phyloP scores from a whole-genome alignment of 2,329 filamentous ascomycete species.

The Fusarium multiceps region DNA sequence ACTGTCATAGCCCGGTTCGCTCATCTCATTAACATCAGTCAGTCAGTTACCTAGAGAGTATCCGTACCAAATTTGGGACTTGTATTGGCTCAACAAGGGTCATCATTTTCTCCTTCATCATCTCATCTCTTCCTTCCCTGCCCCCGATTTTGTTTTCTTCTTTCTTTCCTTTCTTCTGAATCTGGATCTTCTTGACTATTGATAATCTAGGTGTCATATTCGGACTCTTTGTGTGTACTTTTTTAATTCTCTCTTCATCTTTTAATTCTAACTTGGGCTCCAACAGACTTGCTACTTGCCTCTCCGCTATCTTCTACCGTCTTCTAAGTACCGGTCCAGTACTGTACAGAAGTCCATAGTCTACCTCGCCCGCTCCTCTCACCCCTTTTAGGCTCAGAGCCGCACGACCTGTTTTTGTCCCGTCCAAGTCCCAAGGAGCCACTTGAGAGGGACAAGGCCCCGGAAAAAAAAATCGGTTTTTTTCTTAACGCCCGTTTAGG shows the following conservation, averaged over 20 bases:
- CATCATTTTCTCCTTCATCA: slow-evolving; percentile 36
- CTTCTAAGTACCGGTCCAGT: slow-evolving; percentile 3
- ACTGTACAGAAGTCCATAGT: not conserved
- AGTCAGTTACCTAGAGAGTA: slow-evolving; percentile 1
- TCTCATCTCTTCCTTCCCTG: slow-evolving; percentile 27
- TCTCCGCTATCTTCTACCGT: not conserved
- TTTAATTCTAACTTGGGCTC: slow-evolving; percentile 12
- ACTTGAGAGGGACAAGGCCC: slow-evolving; percentile 39
- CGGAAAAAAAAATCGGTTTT: slow-evolving; percentile 44
- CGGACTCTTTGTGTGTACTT: slow-evolving; percentile 21
- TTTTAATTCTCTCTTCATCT: slow-evolving; percentile 15
- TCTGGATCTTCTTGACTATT: not conserved
- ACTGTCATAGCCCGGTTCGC: slow-evolving; percentile 30
- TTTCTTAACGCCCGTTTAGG: slow-evolving; percentile 50
- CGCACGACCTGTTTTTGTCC: slow-evolving; percentile 29
- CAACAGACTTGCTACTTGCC: slow-evolving; percentile 9
- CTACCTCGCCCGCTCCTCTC: slow-evolving; percentile 3
- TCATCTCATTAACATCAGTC: slow-evolving; percentile 23
- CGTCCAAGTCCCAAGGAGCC: slow-evolving; percentile 22
- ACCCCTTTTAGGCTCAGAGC: slow-evolving; percentile 39
- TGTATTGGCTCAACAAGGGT: slow-evolving; percentile 36
- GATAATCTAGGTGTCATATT: not conserved
- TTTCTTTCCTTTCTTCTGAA: not conserved
- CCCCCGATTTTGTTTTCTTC: slow-evolving; percentile 17
- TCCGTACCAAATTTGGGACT: not conserved